These are phyloP conservation scores for Asterophora parasitica DNA, from an alignment of 768 basidiomycete genomes.

Conservation along the genomic window DNA sequence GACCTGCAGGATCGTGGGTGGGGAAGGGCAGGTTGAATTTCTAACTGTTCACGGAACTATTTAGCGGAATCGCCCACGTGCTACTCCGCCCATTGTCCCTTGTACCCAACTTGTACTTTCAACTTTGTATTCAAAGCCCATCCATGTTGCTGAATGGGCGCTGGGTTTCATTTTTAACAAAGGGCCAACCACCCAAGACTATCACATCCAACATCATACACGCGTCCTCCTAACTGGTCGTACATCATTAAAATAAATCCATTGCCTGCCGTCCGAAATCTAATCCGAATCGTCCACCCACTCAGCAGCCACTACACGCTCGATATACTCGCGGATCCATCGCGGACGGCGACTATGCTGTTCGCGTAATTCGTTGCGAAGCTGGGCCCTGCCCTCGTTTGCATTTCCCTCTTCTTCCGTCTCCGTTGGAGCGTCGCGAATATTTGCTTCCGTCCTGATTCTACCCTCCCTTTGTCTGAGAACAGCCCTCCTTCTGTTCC, in stretches of 20 bases:
- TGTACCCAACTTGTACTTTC: not conserved
- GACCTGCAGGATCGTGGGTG: constrained; percentile 2
- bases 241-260: constrained; percentile 18
- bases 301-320: constrained; percentile 57
- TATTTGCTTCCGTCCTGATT: constrained; percentile 60
- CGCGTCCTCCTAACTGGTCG: not conserved
- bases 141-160: constrained; percentile 2
- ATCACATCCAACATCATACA: constrained; percentile 4
- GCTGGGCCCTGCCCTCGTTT: constrained; percentile 28
- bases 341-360: constrained; percentile 47
- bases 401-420: constrained; percentile 26
- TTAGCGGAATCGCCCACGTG: constrained; percentile 13
- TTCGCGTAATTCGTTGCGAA: constrained; percentile 39
- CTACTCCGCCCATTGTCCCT: constrained; percentile 11
- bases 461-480: constrained; percentile 62
- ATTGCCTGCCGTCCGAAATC: constrained; percentile 17
- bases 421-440: constrained; percentile 27
- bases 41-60: constrained; percentile 3
- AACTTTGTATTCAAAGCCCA: not conserved
- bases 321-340: constrained; percentile 65
- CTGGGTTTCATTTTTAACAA: constrained; percentile 14
- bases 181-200: too few relatives aligned
- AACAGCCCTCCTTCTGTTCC: constrained; percentile 58
- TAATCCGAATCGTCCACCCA: constrained; percentile 67
- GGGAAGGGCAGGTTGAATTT: constrained; percentile 12